Base-by-base conservation (phyloP, 306 rosid genomes). In the Begonia fuchsioides region DNA sequence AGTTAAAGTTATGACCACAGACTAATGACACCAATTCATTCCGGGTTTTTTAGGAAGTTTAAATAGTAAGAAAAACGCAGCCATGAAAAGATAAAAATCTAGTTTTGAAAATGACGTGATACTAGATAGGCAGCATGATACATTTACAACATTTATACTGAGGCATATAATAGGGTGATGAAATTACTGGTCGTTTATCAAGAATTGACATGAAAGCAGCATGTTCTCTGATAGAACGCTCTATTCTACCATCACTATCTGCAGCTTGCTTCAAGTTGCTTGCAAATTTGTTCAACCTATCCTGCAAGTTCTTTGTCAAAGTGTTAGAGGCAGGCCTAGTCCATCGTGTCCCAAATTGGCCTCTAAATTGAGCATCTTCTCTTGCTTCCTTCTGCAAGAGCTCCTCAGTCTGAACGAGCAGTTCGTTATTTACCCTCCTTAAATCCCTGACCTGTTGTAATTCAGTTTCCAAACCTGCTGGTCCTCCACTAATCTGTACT, bases 321-420 rank as follows among this genome's bases (percentile, higher is more conserved):
- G 94, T 82, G 71, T 83, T 77, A 53, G 98, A 90, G 54, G 81
- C 96, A 61, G 96, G 96, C 74, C 98, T 79, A n/a, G 98, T 79
- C 98, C 98, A 90, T 55, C 83, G 78, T 10, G 94, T 75, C 68
- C 98, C 96, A 62, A 85, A 85, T 61, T 90, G 98, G 62, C 78
- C 76, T 75, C 94, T 77, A 63, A 90, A 90, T 58, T 82, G 98
- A 53, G 85, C 60, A 72, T 85, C 98, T 78, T 90, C 98, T 68
- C 81, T 79, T 55, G 93, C 72, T 67, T 90, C 98, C 74, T 82
- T 85, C 81, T 81, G 94, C 80, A 90, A 52, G 54, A 81, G 68
- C 67, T 90, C 98, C 75, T 90, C 98, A 12, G 78, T 76, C 62
- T 90, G 98, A 51, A 90, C 70, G 52, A 90, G 57, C 66, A 85